A percentile compares a stretch with the other conserved stretches of the same genome.
Evolutionary conservation across 352 stramenopile species (phyloP).

Genomic region (Phytophthora cajani): DNA sequence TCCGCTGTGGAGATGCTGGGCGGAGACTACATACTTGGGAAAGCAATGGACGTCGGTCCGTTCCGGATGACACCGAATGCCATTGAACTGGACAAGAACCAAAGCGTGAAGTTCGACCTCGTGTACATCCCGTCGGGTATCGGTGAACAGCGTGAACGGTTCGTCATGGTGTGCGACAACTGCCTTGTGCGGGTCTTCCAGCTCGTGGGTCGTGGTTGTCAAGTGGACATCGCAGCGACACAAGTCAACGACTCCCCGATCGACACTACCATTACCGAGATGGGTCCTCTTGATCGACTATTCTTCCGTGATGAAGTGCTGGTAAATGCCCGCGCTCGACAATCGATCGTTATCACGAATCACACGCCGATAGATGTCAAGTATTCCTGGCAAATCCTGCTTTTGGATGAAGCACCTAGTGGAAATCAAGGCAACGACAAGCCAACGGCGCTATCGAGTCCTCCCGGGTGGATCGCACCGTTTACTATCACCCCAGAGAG

Average conservation of each 20-base stretch:
- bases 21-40: constrained; percentile 10
- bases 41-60: constrained; percentile 40
- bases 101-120: constrained; percentile 56
- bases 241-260: constrained; percentile 55
- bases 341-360: constrained; percentile 66
- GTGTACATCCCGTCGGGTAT: constrained; percentile 62
- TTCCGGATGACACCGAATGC: constrained; percentile 67
- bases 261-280: constrained; percentile 49
- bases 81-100: constrained; percentile 54
- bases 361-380: constrained; percentile 68
- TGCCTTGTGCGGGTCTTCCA: constrained; percentile 80
- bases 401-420: constrained; percentile 1
- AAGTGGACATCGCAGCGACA: constrained; percentile 65
- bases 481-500: constrained; percentile 48
- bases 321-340: constrained; percentile 34
- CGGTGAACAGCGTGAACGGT: constrained; percentile 64
- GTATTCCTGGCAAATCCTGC: constrained; percentile 61
- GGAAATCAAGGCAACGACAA: constrained; percentile 12
- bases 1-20: constrained; percentile 25
- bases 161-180: constrained; percentile 88
- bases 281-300: constrained; percentile 55
- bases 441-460: constrained; percentile 9
- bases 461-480: constrained; percentile 23
- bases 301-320: constrained; percentile 56
- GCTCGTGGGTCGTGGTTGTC: constrained; percentile 66